These are phyloP conservation scores for Cryptosporidium xiaoi DNA, from an alignment of 169 alveolate genomes.

Conservation along the genomic window DNA sequence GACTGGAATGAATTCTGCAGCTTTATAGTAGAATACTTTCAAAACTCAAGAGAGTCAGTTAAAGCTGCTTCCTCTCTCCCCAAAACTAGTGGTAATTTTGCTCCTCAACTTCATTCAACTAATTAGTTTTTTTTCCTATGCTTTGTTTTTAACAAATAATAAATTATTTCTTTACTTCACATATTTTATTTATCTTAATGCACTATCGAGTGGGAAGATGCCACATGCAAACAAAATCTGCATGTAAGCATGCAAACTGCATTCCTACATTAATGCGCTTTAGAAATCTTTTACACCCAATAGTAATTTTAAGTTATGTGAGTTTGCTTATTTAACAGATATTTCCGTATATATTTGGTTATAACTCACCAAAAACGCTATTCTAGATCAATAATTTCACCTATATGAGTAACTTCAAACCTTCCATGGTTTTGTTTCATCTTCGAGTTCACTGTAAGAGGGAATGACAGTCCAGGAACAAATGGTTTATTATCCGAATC, in stretches of 20 bases:
- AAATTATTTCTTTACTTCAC: too few relatives aligned
- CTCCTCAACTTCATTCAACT: too few relatives aligned
- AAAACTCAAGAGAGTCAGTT: constrained; percentile 28
- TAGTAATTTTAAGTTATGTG: not conserved
- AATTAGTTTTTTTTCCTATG: too few relatives aligned
- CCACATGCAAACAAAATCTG: too few relatives aligned
- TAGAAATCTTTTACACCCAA: not conserved
- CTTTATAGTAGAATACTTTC: constrained; percentile 33
- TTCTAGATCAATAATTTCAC: not conserved
- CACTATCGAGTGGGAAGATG: too few relatives aligned
- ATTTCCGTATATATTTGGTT: not conserved
- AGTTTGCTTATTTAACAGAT: not conserved
- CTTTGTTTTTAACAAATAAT: too few relatives aligned
- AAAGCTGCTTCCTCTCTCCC: not conserved
- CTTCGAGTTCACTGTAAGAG: not conserved
- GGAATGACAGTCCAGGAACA: constrained; percentile 57
- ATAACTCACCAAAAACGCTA: not conserved
- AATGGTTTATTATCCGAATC: not conserved
- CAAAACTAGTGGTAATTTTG: not conserved
- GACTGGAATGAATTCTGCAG: constrained; percentile 64
- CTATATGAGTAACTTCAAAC: not conserved
- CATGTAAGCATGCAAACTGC: too few relatives aligned
- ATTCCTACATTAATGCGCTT: too few relatives aligned
- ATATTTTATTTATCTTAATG: too few relatives aligned
- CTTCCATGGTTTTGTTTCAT: not conserved